phyloP scores from a whole-genome alignment of 371 early-diverging fungal genomes.

The Rhizopus sp. region DNA sequence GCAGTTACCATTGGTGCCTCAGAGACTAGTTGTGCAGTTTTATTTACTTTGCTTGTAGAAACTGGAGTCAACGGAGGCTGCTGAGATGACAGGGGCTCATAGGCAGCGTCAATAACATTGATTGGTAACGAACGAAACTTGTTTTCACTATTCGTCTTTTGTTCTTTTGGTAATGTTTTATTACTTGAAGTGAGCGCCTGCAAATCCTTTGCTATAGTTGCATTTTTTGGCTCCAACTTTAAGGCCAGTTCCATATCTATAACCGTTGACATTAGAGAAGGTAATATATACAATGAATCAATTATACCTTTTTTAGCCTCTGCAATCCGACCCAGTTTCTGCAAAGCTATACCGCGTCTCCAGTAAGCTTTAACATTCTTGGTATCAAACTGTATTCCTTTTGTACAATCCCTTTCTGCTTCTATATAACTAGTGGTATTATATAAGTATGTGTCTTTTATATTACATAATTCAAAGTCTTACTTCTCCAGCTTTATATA shows the following conservation, averaged over 20 bases:
- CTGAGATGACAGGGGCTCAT: neutral
- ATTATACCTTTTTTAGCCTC: conserved; percentile 65
- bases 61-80: too few species aligned
- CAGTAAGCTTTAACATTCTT: conserved; percentile 83
- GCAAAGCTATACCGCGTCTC: conserved; percentile 76
- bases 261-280: neutral
- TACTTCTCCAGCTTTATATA: conserved; percentile 73
- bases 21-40: neutral
- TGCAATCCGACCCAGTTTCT: conserved; percentile 53
- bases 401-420: conserved; percentile 75
- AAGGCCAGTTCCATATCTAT: conserved; percentile 67
- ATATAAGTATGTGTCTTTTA: neutral
- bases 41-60: too few species aligned
- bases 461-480: neutral
- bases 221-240: conserved; percentile 71
- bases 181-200: neutral
- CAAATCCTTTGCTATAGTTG: conserved; percentile 64
- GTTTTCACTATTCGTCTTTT: neutral
- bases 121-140: conserved; percentile 23
- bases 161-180: conserved; percentile 8
- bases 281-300: neutral
- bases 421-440: conserved; percentile 17
- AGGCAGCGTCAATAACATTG: conserved; percentile 33
- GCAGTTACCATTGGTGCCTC: neutral
- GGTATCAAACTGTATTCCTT: conserved; percentile 62